Evolutionary conservation across 2,329 filamentous ascomycete species (phyloP).

Genomic region (Trichoderma guizhouense): DNA sequence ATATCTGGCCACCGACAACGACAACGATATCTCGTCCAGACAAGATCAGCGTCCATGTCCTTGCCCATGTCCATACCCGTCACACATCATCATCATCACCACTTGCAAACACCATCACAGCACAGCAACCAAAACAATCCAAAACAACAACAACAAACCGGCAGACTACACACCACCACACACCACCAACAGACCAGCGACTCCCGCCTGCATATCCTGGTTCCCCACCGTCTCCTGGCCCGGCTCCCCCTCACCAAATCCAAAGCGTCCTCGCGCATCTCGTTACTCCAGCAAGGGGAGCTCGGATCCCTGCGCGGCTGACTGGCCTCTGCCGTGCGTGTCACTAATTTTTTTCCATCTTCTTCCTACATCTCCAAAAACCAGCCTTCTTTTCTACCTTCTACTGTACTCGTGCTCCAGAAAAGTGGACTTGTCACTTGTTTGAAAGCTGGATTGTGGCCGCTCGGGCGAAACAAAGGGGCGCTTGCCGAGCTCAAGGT

Average conservation of each 20-base stretch:
- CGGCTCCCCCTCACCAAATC: background rate
- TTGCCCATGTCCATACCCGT: background rate
- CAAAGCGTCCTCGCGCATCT: conserved; percentile 5
- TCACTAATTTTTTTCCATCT: background rate
- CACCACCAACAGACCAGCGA: background rate
- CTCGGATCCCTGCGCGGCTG: conserved; percentile 14
- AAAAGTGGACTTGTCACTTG: background rate
- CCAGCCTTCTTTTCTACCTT: background rate
- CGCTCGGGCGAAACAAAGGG: background rate
- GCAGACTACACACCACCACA: background rate
- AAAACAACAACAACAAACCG: background rate
- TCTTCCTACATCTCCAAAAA: background rate
- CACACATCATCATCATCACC: background rate
- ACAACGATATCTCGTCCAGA: background rate
- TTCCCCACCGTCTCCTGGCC: background rate
- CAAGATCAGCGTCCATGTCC: background rate
- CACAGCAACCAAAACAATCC: background rate
- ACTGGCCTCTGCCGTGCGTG: conserved; percentile 13
- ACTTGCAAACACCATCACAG: background rate
- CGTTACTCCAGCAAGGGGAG: conserved; percentile 8
- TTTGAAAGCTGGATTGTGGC: background rate
- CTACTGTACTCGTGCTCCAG: background rate
- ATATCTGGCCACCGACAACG: background rate
- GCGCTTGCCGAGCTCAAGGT: conserved; percentile 5
- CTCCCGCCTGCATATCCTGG: background rate